Percentiles rank a stretch among this genome's conserved stretches.
Conservation (phyloP, 2,329 filamentous ascomycete species). For the Neofusicoccum kwambonambiense region DNA sequence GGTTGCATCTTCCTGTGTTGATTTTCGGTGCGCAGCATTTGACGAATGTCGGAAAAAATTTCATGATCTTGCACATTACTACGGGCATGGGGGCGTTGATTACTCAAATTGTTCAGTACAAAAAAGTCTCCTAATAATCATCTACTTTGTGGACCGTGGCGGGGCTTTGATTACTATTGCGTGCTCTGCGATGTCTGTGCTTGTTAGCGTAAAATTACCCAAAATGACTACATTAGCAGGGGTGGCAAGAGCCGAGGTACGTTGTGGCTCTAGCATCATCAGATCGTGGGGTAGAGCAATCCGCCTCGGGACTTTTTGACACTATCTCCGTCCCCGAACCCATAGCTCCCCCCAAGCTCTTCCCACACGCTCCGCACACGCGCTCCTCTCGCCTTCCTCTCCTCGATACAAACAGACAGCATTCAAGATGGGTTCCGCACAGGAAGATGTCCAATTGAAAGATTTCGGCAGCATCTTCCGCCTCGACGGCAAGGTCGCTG, state of each 20-base stretch:
- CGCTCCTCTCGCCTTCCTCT: not conserved
- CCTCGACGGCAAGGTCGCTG: constrained; percentile 36
- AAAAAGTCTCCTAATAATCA: not conserved
- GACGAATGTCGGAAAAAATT: not conserved
- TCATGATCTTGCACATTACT: not conserved
- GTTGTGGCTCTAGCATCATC: not conserved
- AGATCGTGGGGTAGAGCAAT: constrained; percentile 5
- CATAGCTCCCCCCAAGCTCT: not conserved
- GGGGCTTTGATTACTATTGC: not conserved
- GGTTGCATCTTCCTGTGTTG: constrained; percentile 1
- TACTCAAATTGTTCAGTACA: not conserved
- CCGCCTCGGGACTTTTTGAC: not conserved
- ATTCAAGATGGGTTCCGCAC: constrained; percentile 21
- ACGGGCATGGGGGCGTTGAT: constrained; percentile 8
- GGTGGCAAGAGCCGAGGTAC: not conserved
- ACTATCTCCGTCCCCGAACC: not conserved
- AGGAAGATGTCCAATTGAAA: constrained; percentile 33
- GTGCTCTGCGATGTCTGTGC: not conserved
- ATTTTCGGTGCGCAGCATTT: not conserved
- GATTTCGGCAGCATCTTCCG: constrained; percentile 38
- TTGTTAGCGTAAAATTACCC: not conserved
- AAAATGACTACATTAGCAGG: not conserved
- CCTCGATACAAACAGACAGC: not conserved
- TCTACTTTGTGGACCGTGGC: not conserved
- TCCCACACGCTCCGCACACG: not conserved